Evolutionary conservation across 495 filamentous ascomycete species (phyloP).

Genomic region (Hypoxylon cercidicola): DNA sequence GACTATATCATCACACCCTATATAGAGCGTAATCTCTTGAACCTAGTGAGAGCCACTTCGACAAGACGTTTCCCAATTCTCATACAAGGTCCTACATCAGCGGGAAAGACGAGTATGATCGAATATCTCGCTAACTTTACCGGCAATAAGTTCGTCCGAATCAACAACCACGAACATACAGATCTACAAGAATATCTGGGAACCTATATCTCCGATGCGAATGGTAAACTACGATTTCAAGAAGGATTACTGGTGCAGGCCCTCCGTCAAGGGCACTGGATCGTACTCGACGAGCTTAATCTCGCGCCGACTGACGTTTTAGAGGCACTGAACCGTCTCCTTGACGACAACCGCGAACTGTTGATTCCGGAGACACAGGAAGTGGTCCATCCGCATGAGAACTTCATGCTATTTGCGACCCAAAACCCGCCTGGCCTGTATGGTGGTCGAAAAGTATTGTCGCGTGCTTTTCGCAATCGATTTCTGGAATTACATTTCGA

Average conservation of each 20-base stretch:
- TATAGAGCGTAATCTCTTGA: conserved; percentile 91
- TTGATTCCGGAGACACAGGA: conserved; percentile 98
- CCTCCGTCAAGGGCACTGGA: conserved; percentile 93
- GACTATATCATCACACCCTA: conserved; percentile 98
- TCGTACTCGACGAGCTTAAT: conserved; percentile 97
- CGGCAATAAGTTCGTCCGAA: conserved; percentile 95
- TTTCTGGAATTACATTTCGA: conserved; percentile 98
- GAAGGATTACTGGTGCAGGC: conserved; percentile 96
- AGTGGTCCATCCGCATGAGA: conserved; percentile 85
- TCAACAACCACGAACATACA: conserved; percentile 99
- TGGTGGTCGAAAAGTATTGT: conserved; percentile 91
- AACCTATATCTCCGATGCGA: conserved; percentile 85
- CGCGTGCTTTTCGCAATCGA: conserved; percentile 93
- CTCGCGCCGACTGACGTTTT: conserved; percentile 95
- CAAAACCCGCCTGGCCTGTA: conserved; percentile 97
- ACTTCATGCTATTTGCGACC: conserved; percentile 99
- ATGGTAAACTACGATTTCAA: conserved; percentile 87
- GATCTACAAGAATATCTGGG: conserved; percentile 98
- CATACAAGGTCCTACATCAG: conserved; percentile 96
- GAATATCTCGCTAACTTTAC: conserved; percentile 95
- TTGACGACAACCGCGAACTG: conserved; percentile 98
- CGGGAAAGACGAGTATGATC: conserved; percentile 99
- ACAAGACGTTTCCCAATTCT: conserved; percentile 92
- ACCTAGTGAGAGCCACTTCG: conserved; percentile 90
- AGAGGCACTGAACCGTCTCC: conserved; percentile 91